These are phyloP conservation scores for Claviceps purpurea DNA, from an alignment of 2,329 filamentous ascomycete genomes.

Conservation along the genomic window DNA sequence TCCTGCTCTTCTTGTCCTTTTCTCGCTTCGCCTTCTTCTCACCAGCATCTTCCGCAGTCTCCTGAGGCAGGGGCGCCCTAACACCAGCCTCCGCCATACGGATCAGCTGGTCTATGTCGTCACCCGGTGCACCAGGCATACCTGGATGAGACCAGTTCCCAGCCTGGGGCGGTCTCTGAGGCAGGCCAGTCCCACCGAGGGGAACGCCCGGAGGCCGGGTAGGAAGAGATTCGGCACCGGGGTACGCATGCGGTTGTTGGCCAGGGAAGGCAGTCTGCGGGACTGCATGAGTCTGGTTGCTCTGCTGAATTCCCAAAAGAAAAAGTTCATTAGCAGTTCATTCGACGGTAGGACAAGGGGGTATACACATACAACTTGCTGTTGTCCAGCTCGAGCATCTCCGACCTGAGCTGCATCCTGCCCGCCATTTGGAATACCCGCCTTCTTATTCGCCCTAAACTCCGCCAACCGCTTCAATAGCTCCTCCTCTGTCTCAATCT, in stretches of 20 bases:
- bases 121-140: constrained; percentile 23
- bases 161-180: constrained; percentile 27
- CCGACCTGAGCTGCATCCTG: neutral
- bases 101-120: constrained; percentile 53
- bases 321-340: neutral
- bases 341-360: neutral
- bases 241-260: constrained; percentile 20
- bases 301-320: constrained; percentile 2
- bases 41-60: constrained; percentile 25
- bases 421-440: constrained; percentile 1
- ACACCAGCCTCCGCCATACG: constrained; percentile 51
- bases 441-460: constrained; percentile 50
- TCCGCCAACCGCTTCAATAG: constrained; percentile 69
- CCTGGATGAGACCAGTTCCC: constrained; percentile 12
- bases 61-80: constrained; percentile 27
- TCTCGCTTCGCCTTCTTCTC: constrained; percentile 56
- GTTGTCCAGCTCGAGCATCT: neutral
- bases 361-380: constrained; percentile 16
- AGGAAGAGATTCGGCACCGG: constrained; percentile 28
- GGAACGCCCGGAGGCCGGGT: constrained; percentile 28
- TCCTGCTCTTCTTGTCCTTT: constrained; percentile 52
- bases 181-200: constrained; percentile 27
- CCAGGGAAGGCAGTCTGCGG: constrained; percentile 13
- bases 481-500: constrained; percentile 63
- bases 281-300: constrained; percentile 9